Evolutionary conservation across 2,329 filamentous ascomycete genomes (phyloP), one percentile per base, ranked within the genome.

Genomic region (Pseudogymnoascus sp.): DNA sequence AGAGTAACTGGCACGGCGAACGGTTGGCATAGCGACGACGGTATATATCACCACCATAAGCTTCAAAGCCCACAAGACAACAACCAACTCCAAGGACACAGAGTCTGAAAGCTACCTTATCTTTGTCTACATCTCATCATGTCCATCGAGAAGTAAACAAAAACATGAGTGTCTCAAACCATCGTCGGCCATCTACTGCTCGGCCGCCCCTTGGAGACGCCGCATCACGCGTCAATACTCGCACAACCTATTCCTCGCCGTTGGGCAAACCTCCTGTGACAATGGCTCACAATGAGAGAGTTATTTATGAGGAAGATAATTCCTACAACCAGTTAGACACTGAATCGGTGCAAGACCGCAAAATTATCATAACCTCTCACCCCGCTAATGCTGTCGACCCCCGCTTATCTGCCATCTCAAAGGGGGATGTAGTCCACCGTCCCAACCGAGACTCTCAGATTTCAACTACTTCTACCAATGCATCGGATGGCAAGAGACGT

Each of bases 391-490:
- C 60, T 66, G 69, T 58, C 20, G 70, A 72, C 43, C 67, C 68
- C 39, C 71, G 70, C n/a, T 64, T 74, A 25, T 72, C 72, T 7
- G 68, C 71, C 6, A 67, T 73, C 37, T 69, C 71, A 1, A 71
- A 72, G 43, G 71, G 73, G 14, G 66, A 68, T 36, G 65, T 66
- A 6, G 66, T 64, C 3, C 59, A 65, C 4, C 68, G 72, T 38
- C 69, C 72, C 1, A 74, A 74, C 18, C 73, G 75, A 30, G 70
- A 70, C 37, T 78, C 76, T 0, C 73, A 75, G 57, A 69, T 74
- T 58, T 76, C 74, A 8, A 72, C 71, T 38, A 67, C 68, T 28
- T 76, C 75, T 2, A 73, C 71, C 2, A 73, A 67, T 67, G 69
- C 64, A 22, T 72, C 68, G 30, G 72, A 68, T 64, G 63, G 67